Evolutionary conservation across 2,329 filamentous ascomycete species (phyloP).

Genomic region (Colletotrichum shisoi): DNA sequence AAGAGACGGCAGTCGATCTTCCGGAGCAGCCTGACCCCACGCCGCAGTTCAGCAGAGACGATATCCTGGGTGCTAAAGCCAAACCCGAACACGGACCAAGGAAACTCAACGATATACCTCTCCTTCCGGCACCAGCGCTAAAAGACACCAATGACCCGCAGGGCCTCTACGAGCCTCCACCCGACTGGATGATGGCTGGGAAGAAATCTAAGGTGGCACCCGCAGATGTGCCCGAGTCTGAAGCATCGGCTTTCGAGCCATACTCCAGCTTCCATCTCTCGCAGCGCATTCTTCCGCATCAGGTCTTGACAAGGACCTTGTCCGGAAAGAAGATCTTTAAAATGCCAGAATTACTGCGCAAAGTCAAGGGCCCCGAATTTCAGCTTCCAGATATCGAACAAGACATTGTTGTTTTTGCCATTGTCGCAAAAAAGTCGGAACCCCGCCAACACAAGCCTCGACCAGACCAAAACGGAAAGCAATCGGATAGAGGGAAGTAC

Average conservation of each 20-base stretch:
- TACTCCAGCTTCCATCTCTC: constrained; percentile 87
- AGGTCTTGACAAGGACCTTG: constrained; percentile 78
- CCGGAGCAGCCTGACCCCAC: constrained; percentile 56
- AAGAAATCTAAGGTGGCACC: constrained; percentile 42
- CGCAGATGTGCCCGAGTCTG: constrained; percentile 53
- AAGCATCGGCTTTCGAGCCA: constrained; percentile 76
- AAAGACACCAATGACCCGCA: constrained; percentile 25
- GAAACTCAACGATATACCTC: constrained; percentile 8
- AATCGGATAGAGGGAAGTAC: constrained; percentile 78
- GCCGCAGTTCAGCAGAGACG: constrained; percentile 68
- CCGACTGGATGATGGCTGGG: constrained; percentile 30
- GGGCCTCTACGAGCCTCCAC: constrained; percentile 31
- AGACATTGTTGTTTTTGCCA: constrained; percentile 87
- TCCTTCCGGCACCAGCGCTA: constrained; percentile 14
- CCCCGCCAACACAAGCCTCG: constrained; percentile 68
- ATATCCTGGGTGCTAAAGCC: constrained; percentile 59
- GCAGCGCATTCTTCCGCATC: constrained; percentile 82
- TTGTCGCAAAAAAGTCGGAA: constrained; percentile 87
- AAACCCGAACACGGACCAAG: constrained; percentile 35
- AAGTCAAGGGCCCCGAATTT: constrained; percentile 83
- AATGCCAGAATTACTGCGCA: constrained; percentile 80
- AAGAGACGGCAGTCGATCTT: constrained; percentile 64
- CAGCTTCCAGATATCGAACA: constrained; percentile 81
- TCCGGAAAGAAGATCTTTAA: constrained; percentile 78
- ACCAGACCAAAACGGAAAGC: constrained; percentile 53